Percentiles rank a stretch among this genome's conserved stretches.
These are phyloP conservation scores for Phenoliferia sp. DNA, from an alignment of 1,284 basidiomycete species.

Conservation along the genomic window DNA sequence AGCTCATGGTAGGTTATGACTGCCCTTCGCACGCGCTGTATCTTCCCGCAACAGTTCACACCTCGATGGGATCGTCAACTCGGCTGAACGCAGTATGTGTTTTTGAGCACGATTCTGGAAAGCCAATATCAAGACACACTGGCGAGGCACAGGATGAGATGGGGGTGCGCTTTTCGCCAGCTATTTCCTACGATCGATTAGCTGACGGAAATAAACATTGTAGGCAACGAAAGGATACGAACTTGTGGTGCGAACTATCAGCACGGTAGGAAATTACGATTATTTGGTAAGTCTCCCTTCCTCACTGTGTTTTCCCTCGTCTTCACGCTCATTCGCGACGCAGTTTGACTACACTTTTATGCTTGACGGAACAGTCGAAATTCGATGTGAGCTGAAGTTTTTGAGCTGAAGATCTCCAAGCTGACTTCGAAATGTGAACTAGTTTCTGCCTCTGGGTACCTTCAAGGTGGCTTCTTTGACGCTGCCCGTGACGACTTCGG, in stretches of 20 bases:
- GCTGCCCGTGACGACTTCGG: neutral
- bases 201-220: neutral
- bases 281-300: neutral
- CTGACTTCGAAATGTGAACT: too few species aligned
- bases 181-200: neutral
- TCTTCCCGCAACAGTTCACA: conserved; percentile 1
- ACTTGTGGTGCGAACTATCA: neutral
- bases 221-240: neutral
- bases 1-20: neutral
- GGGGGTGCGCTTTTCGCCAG: neutral
- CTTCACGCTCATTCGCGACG: neutral
- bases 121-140: neutral
- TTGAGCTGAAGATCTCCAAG: too few species aligned
- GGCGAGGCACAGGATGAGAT: neutral
- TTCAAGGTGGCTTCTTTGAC: neutral
- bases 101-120: neutral
- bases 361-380: neutral
- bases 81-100: neutral
- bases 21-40: neutral
- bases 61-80: neutral
- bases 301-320: neutral
- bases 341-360: conserved; percentile 1
- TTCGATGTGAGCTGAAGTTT: neutral
- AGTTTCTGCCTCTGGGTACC: neutral
- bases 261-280: neutral